These are phyloP conservation scores for Spathaspora sp. DNA, from an alignment of 1,139 yeast genomes.

Conservation along the genomic window DNA sequence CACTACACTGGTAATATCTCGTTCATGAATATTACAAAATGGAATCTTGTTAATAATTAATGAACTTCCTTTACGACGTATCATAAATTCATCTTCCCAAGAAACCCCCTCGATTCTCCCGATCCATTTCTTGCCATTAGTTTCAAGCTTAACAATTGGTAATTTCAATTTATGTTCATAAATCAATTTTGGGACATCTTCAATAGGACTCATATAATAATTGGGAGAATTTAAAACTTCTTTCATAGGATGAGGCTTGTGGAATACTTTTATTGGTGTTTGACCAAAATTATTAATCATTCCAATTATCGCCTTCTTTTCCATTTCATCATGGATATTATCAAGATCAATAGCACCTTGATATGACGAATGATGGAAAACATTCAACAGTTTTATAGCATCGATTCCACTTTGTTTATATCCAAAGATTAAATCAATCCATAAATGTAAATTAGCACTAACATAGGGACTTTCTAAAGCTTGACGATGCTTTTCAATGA, in stretches of 20 bases:
- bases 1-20: constrained; percentile 34
- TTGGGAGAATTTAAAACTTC: constrained; percentile 40
- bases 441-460: constrained; percentile 66
- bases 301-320: constrained; percentile 73
- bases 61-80: constrained; percentile 37
- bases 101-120: constrained; percentile 42
- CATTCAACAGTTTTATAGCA: constrained; percentile 66
- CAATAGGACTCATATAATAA: constrained; percentile 26
- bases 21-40: constrained; percentile 42
- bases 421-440: constrained; percentile 87
- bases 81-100: constrained; percentile 38
- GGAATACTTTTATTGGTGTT: constrained; percentile 73
- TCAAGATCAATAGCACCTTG: constrained; percentile 81
- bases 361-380: constrained; percentile 79
- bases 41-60: constrained; percentile 41
- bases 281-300: constrained; percentile 90
- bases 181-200: constrained; percentile 27
- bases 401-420: constrained; percentile 68
- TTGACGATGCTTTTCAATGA: constrained; percentile 70
- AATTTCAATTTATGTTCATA: constrained; percentile 36
- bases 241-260: constrained; percentile 58
- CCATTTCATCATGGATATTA: constrained; percentile 66
- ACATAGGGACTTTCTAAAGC: constrained; percentile 83
- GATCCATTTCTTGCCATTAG: constrained; percentile 40
- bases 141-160: constrained; percentile 42